Percentiles rank a stretch among this genome's conserved stretches.
phyloP scores from a whole-genome alignment of 345 rosid species.

The Capsella bursapastoris region DNA sequence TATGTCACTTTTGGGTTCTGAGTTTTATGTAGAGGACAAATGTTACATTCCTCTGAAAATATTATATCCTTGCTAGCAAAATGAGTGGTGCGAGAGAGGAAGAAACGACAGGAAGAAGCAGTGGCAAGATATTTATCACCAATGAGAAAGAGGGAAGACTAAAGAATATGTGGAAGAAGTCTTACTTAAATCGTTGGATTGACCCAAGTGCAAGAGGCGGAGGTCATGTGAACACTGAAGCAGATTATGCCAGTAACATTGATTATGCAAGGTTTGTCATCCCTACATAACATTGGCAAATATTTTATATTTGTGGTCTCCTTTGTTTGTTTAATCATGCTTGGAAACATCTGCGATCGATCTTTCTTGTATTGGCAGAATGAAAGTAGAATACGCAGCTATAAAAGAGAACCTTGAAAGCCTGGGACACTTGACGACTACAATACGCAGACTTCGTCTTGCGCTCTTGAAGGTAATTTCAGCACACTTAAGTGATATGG shows the following conservation, averaged over 20 bases:
- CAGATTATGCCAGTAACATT: slow-evolving; percentile 47
- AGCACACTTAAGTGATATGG: slow-evolving; percentile 9
- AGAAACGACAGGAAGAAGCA: slow-evolving; percentile 49
- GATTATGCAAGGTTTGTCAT: slow-evolving; percentile 78
- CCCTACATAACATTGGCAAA: not conserved
- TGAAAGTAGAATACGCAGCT: slow-evolving; percentile 91
- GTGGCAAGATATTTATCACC: slow-evolving; percentile 45
- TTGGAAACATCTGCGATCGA: not conserved
- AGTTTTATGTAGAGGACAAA: not conserved
- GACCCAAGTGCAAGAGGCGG: slow-evolving; percentile 63
- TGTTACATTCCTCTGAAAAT: slow-evolving; percentile 6
- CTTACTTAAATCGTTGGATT: slow-evolving; percentile 84
- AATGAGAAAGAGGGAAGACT: slow-evolving; percentile 75
- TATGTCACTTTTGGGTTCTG: not conserved
- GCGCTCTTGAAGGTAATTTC: slow-evolving; percentile 71
- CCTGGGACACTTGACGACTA: slow-evolving; percentile 77
- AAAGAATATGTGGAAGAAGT: slow-evolving; percentile 76
- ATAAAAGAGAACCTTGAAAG: slow-evolving; percentile 87
- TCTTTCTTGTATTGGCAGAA: slow-evolving; percentile 48
- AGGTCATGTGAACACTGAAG: slow-evolving; percentile 47
- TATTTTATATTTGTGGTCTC: not conserved
- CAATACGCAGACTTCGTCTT: slow-evolving; percentile 81
- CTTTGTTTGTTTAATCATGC: slow-evolving; percentile 14
- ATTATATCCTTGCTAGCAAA: slow-evolving; percentile 54
- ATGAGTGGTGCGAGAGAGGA: slow-evolving; percentile 48